A percentile compares a stretch with the other conserved stretches of the same genome.
Conservation (phyloP, 2,329 filamentous ascomycete species). For the Whalleya microplaca region DNA sequence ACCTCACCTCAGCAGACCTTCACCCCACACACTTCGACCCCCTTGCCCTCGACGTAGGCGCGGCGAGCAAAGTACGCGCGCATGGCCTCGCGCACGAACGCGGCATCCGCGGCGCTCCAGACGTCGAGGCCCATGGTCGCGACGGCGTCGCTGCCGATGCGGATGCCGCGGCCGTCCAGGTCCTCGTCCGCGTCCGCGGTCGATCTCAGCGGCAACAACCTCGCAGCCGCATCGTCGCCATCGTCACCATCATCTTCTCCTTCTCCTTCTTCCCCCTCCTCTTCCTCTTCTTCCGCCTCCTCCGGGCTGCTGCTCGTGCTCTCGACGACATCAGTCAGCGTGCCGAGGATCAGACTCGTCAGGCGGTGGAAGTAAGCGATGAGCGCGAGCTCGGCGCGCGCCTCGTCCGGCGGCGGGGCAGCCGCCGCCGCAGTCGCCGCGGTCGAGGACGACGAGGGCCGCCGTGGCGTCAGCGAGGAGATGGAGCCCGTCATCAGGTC, state of each 20-base stretch:
- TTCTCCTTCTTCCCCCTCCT: conserved; percentile 34
- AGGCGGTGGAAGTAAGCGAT: conserved; percentile 83
- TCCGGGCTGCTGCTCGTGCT: conserved; percentile 29
- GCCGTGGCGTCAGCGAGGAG: conserved; percentile 46
- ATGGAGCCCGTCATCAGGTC: conserved; percentile 48
- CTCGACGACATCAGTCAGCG: conserved; percentile 65
- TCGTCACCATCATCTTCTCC: too few species aligned
- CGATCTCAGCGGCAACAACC: conserved; percentile 6
- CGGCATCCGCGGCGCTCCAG: conserved; percentile 73
- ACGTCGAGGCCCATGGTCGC: conserved; percentile 75
- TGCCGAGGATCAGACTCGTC: conserved; percentile 66
- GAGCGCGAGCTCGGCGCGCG: conserved; percentile 67
- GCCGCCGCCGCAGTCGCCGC: conserved; percentile 8
- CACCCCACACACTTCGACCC: conserved; percentile 76
- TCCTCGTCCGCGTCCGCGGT: conserved; percentile 40
- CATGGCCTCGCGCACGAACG: conserved; percentile 67
- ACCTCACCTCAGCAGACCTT: conserved; percentile 74
- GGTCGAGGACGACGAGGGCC: conserved; percentile 26
- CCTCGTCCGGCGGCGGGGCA: conserved; percentile 46
- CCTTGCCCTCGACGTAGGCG: conserved; percentile 67
- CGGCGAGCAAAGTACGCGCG: conserved; percentile 67
- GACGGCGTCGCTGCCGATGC: conserved; percentile 67
- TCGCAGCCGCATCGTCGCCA: not conserved
- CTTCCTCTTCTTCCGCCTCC: conserved; percentile 44
- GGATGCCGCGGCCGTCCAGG: conserved; percentile 47